Conservation (phyloP, 495 filamentous ascomycete species). For the Podospora conica region DNA sequence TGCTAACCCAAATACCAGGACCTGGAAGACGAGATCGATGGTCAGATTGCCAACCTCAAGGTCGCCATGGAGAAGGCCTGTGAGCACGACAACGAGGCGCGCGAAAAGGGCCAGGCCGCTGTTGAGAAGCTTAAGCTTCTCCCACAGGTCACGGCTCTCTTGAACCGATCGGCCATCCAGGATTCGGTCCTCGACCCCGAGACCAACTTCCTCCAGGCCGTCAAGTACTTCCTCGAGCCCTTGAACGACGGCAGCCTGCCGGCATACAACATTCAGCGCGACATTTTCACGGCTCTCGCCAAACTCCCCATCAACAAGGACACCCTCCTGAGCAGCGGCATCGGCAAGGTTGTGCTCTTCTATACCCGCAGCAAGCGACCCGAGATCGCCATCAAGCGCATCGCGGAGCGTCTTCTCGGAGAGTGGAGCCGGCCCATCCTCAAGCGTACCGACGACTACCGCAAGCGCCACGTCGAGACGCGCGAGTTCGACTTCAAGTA, state of each 20-base stretch:
- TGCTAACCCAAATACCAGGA: conserved; percentile 51
- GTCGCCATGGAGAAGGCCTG: conserved; percentile 89
- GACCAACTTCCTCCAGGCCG: conserved; percentile 87
- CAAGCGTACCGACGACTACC: conserved; percentile 86
- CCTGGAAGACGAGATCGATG: conserved; percentile 80
- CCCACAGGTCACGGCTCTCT: conserved; percentile 78
- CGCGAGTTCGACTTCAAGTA: conserved; percentile 50
- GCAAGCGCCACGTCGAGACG: conserved; percentile 62
- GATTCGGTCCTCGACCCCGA: conserved; percentile 82
- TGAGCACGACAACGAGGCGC: conserved; percentile 72
- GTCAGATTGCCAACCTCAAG: conserved; percentile 81
- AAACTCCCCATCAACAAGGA: conserved; percentile 86
- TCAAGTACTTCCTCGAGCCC: conserved; percentile 96
- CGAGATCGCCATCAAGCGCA: conserved; percentile 81
- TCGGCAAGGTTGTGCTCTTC: conserved; percentile 92
- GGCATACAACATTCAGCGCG: conserved; percentile 93
- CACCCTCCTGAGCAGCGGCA: conserved; percentile 77
- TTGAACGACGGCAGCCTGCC: conserved; percentile 87
- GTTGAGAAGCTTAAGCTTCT: conserved; percentile 92
- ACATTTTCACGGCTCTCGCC: conserved; percentile 74
- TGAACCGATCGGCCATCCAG: conserved; percentile 83
- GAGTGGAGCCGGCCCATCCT: conserved; percentile 98
- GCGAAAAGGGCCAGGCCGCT: conserved; percentile 69
- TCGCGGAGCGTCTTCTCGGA: conserved; percentile 79
- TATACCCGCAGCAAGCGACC: conserved; percentile 92